phyloP scores from a whole-genome alignment of 140 eudicot species.

The Cichorium intybus region DNA sequence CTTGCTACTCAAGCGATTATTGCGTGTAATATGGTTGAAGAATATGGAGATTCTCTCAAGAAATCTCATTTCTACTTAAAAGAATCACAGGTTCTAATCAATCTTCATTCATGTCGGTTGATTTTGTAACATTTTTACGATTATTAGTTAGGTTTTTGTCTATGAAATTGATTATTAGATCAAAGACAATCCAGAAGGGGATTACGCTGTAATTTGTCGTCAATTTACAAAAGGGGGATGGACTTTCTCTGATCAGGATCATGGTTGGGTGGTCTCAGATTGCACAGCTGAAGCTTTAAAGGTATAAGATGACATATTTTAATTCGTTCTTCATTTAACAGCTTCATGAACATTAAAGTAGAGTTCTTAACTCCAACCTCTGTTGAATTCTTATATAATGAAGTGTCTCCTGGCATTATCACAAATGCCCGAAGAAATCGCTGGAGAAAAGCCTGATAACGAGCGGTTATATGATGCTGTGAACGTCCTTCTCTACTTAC shows the following conservation, averaged over 20 bases:
- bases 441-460: slow-evolving; percentile 24
- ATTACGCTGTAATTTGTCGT: no score
- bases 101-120: no score
- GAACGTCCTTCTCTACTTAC: slow-evolving; percentile 38
- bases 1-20: no score
- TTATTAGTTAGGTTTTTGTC: no score
- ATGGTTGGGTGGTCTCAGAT: slow-evolving; percentile 41
- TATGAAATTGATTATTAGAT: no score
- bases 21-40: no score
- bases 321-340: background rate
- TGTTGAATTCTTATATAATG: slow-evolving; percentile 4
- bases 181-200: no score
- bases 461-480: slow-evolving; percentile 33
- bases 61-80: no score
- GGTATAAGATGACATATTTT: slow-evolving; percentile 4
- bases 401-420: slow-evolving; percentile 36
- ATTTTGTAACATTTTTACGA: no score
- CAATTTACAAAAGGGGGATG: no score
- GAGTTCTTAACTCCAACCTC: background rate
- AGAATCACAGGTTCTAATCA: no score
- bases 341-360: background rate
- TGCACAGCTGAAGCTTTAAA: slow-evolving; percentile 44
- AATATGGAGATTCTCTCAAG: no score
- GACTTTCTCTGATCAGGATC: slow-evolving; percentile 47
- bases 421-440: slow-evolving; percentile 30